Base-by-base conservation (phyloP, 805 yeast species). In the Saccharomycopsis olivae region DNA sequence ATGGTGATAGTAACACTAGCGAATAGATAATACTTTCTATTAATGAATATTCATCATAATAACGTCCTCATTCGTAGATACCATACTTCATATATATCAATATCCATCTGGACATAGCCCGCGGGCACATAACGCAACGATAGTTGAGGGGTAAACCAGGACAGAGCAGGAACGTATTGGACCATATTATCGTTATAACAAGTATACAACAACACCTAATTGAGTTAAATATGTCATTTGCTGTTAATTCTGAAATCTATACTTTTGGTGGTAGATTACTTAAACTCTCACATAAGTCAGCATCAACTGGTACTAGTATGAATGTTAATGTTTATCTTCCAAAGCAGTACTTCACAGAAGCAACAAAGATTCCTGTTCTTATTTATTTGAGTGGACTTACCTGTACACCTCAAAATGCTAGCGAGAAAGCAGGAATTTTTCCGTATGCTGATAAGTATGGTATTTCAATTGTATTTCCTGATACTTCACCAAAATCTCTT, bases 401-500 rank as follows among this genome's bases (percentile, higher is more conserved):
- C 0, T 89, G 97, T 58, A 78, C 94, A 1, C 96, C 96, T 35
- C 76, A 84, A 62, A 92, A 88, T 56, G 95, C 94, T 40, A 69
- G 88, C 8, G 97, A 92, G 57, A 92, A 92, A 68, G 95, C 96
- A 1, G 84, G 78, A 51, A 71, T 88, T 65, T 89, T 79, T 51
- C 72, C 77, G 41, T 79, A 78, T 55, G 95, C 94, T 5, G 73
- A 78, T 49, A 70, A 81, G 53, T 75, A 76, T 53, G 94, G 94
- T 3, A 78, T 89, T 57, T 95, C 94, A 0, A 62, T 89, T 14
- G 86, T 89, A 1, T 88, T 82, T 59, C 97, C 98, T 15, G 98
- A 89, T 60, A 92, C 98, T 3, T 88, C 97, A 6, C 97, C 98
- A 40, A 74, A 97, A 49, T 95, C 94, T 13, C 75, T 79, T 11